Evolutionary conservation across 1,284 basidiomycete species (phyloP).

Genomic region (Trametes polyzona): DNA sequence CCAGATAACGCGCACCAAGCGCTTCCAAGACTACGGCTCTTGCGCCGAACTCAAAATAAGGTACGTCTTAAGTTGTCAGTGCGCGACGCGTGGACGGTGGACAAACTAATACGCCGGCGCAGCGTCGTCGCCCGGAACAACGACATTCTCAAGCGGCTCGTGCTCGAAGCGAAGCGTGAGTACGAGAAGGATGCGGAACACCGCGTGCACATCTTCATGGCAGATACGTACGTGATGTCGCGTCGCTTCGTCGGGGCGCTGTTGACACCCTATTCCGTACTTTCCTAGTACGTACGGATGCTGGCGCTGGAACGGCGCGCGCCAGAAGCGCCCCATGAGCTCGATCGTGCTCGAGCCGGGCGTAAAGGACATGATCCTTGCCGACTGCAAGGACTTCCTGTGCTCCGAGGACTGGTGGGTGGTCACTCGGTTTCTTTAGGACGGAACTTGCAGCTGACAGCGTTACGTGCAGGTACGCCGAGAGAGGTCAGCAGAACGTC

Average conservation of each 20-base stretch:
- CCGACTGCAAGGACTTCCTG: slow-evolving; percentile 84
- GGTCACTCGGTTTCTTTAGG: neutral
- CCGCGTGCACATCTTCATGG: slow-evolving; percentile 84
- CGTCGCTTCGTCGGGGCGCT: slow-evolving; percentile 1
- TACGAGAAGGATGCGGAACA: slow-evolving; percentile 89
- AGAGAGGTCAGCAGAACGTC: slow-evolving; percentile 61
- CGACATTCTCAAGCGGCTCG: slow-evolving; percentile 81
- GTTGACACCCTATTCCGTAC: slow-evolving; percentile 11
- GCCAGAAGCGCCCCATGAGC: slow-evolving; percentile 84
- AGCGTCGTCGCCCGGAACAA: slow-evolving; percentile 86
- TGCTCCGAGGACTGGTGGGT: slow-evolving; percentile 81
- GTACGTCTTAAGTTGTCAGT: slow-evolving; percentile 41
- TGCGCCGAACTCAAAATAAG: slow-evolving; percentile 78
- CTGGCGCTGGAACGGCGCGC: slow-evolving; percentile 86
- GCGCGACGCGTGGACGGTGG: slow-evolving; percentile 15
- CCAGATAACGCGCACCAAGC: slow-evolving; percentile 79
- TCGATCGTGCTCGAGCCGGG: slow-evolving; percentile 85
- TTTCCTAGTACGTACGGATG: slow-evolving; percentile 62
- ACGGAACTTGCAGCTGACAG: slow-evolving; percentile 9
- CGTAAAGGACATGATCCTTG: slow-evolving; percentile 85
- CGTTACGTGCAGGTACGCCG: slow-evolving; percentile 67
- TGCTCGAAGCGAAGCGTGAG: slow-evolving; percentile 81
- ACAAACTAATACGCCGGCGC: slow-evolving; percentile 9
- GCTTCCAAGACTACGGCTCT: slow-evolving; percentile 71
- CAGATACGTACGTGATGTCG: slow-evolving; percentile 69